Conservation (phyloP, 345 rosid species). For the Syzygium oleosum region DNA sequence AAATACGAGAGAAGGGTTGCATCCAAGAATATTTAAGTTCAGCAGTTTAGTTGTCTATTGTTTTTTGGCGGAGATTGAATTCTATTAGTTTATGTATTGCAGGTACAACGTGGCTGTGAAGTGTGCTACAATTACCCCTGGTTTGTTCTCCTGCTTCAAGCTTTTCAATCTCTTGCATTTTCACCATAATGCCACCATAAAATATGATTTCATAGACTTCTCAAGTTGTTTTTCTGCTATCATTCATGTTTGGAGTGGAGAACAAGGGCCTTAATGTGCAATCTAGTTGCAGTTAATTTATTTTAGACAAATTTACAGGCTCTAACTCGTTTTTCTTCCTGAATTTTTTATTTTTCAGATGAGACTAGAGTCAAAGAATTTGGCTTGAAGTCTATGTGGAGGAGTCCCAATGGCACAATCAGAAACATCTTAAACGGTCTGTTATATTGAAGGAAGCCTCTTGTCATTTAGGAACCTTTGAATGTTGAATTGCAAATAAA, state of each 20-base stretch:
- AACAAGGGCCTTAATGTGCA: not conserved
- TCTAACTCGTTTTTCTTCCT: not conserved
- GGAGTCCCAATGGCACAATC: conserved; percentile 98
- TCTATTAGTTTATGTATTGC: conserved; percentile 2
- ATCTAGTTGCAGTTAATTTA: not conserved
- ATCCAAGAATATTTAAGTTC: not conserved
- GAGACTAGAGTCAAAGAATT: conserved; percentile 95
- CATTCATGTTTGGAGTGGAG: not conserved
- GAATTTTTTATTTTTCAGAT: conserved; percentile 42
- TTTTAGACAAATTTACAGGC: not conserved
- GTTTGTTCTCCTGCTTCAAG: conserved; percentile 29
- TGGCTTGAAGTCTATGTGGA: conserved; percentile 86
- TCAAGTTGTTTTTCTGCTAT: not conserved
- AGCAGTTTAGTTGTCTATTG: not conserved
- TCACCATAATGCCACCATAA: not conserved
- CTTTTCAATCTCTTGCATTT: not conserved
- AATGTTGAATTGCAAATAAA: not conserved
- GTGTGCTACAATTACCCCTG: conserved; percentile 98
- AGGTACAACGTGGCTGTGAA: conserved; percentile 96
- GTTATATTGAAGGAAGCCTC: conserved; percentile 2
- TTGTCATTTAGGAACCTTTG: not conserved
- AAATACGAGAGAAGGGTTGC: not conserved
- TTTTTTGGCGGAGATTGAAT: not conserved
- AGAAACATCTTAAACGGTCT: conserved; percentile 91
- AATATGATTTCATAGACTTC: not conserved